Percentiles rank a stretch among this genome's conserved stretches.
phyloP scores from a whole-genome alignment of 2,329 filamentous ascomycete genomes.

The Ophiobolus disseminans region DNA sequence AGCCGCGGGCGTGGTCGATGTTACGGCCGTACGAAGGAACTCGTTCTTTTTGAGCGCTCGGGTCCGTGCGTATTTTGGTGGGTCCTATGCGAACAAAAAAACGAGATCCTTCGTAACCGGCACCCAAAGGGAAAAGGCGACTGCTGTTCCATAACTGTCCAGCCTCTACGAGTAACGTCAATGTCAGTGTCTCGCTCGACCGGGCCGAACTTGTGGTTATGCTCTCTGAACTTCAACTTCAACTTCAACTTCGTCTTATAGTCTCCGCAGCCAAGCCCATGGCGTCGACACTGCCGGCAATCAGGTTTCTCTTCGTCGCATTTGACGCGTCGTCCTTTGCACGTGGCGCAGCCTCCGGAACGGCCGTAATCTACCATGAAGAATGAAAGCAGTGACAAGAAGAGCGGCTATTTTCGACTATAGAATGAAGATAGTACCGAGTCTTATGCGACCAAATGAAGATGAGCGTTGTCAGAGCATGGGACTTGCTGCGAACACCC shows the following conservation, averaged over 20 bases:
- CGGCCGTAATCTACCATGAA: constrained; percentile 4
- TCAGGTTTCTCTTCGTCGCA: constrained; percentile 10
- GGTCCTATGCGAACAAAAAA: too few species aligned
- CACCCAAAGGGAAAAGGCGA: constrained; percentile 3
- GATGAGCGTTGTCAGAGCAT: background rate
- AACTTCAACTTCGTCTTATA: constrained; percentile 8
- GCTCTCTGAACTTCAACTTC: too few species aligned
- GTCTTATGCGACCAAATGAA: background rate
- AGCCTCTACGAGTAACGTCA: background rate
- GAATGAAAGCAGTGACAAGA: background rate
- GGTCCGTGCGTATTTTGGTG: too few species aligned
- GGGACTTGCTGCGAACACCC: too few species aligned
- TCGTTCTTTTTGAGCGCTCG: too few species aligned
- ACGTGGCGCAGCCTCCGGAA: constrained; percentile 8
- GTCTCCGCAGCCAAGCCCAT: constrained; percentile 7
- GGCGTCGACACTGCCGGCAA: constrained; percentile 6
- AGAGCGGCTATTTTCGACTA: background rate
- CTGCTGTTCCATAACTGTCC: constrained; percentile 1
- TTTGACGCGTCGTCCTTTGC: constrained; percentile 10
- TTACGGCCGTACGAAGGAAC: too few species aligned
- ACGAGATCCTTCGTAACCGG: too few species aligned
- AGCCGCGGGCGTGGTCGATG: constrained; percentile 3
- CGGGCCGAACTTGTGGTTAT: constrained; percentile 7
- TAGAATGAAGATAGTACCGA: background rate
- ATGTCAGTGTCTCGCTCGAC: background rate